Conservation (phyloP, 129 eudicot genomes). For the Scalesia atractyloides region DNA sequence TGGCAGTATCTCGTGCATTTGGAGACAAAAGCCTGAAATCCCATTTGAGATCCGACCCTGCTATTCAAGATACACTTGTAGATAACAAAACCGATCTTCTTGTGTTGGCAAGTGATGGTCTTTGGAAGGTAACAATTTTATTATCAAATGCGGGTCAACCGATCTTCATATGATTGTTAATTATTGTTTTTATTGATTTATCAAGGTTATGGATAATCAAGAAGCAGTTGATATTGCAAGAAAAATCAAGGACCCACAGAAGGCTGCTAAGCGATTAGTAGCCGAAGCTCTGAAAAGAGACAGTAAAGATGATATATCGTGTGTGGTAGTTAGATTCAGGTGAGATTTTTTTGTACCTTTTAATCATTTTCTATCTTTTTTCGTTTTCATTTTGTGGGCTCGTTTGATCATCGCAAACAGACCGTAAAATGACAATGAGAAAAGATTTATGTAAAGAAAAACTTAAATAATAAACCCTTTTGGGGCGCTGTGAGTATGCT, state of each 20-base stretch:
- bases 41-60: conserved; percentile 74
- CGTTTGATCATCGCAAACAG: not conserved
- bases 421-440: conserved; percentile 13
- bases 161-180: not conserved
- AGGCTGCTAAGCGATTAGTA: conserved; percentile 65
- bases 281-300: conserved; percentile 75
- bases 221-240: conserved; percentile 72
- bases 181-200: not conserved
- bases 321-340: conserved; percentile 67
- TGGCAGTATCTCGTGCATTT: conserved; percentile 78
- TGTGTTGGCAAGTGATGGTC: conserved; percentile 79
- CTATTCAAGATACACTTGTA: conserved; percentile 46
- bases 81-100: conserved; percentile 53
- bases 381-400: conserved; percentile 16
- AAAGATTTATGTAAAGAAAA: conserved; percentile 27
- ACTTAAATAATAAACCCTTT: conserved; percentile 28
- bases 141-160: not conserved
- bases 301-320: conserved; percentile 79
- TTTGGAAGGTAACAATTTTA: conserved; percentile 61
- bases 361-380: not conserved
- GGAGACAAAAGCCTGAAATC: conserved; percentile 74
- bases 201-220: conserved; percentile 65
- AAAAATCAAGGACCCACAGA: conserved; percentile 55
- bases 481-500: conserved; percentile 24
- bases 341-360: conserved; percentile 15